These are phyloP conservation scores for Suhomyces bribrorum DNA, from an alignment of 1,139 yeast genomes.

Conservation along the genomic window DNA sequence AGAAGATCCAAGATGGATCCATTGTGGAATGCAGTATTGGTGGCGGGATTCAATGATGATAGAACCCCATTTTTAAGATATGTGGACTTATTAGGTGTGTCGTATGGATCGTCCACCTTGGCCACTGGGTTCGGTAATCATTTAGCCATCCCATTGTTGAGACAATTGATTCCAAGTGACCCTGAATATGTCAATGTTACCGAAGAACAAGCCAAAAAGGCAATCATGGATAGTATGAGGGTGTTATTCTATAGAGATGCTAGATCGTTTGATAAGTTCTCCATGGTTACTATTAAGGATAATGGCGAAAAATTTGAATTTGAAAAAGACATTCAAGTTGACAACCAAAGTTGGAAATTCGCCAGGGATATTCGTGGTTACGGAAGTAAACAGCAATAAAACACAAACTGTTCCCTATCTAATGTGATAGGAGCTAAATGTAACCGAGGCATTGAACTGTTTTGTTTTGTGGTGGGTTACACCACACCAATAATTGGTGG, in stretches of 20 bases:
- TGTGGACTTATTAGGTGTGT: slow-evolving; percentile 89
- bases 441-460: too few relatives aligned
- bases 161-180: slow-evolving; percentile 80
- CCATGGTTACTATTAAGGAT: slow-evolving; percentile 74
- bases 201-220: slow-evolving; percentile 73
- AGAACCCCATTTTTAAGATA: slow-evolving; percentile 71
- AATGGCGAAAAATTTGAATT: slow-evolving; percentile 51
- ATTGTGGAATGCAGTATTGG: slow-evolving; percentile 90
- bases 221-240: slow-evolving; percentile 85
- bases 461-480: too few relatives aligned
- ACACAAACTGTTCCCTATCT: too few relatives aligned
- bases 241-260: slow-evolving; percentile 96
- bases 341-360: slow-evolving; percentile 87
- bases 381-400: slow-evolving; percentile 57
- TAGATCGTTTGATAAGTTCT: slow-evolving; percentile 82
- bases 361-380: slow-evolving; percentile 89
- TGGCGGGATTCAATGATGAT: slow-evolving; percentile 81
- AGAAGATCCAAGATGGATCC: slow-evolving; percentile 95
- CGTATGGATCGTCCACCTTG: slow-evolving; percentile 82
- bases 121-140: slow-evolving; percentile 98
- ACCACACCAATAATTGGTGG: too few relatives aligned
- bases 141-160: slow-evolving; percentile 86
- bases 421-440: too few relatives aligned
- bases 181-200: slow-evolving; percentile 68
- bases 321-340: slow-evolving; percentile 65